Percentiles rank a stretch among this genome's conserved stretches.
These are phyloP conservation scores for Ophiocordyceps unilateralis DNA, from an alignment of 2,329 filamentous ascomycete species.

Conservation along the genomic window DNA sequence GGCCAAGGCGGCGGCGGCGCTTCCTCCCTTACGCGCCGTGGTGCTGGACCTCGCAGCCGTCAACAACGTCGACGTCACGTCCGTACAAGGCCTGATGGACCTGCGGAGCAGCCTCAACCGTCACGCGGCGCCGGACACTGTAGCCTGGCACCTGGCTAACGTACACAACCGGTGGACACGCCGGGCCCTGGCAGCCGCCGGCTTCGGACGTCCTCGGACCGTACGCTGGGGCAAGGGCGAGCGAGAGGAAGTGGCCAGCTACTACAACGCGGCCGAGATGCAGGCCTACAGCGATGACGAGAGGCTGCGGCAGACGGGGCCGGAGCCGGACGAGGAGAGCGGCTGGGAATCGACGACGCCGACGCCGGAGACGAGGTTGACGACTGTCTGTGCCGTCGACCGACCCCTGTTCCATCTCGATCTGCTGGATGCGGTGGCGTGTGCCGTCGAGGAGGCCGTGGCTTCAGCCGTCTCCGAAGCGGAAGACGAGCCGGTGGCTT, in stretches of 20 bases:
- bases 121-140: constrained; percentile 28
- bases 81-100: constrained; percentile 38
- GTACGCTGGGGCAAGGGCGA: too few relatives aligned
- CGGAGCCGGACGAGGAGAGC: neutral
- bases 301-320: constrained; percentile 1
- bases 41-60: constrained; percentile 41
- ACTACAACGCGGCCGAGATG: constrained; percentile 3
- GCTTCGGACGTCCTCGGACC: constrained; percentile 40
- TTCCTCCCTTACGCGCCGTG: constrained; percentile 33
- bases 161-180: constrained; percentile 39
- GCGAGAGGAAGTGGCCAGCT: constrained; percentile 3
- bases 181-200: constrained; percentile 34
- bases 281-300: constrained; percentile 1
- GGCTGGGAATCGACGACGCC: neutral
- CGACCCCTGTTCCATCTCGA: constrained; percentile 31
- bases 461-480: neutral
- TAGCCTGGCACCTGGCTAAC: constrained; percentile 37
- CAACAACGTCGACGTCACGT: constrained; percentile 39
- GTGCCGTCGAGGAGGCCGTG: constrained; percentile 11
- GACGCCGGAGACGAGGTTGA: constrained; percentile 1
- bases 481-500: too few relatives aligned
- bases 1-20: constrained; percentile 11
- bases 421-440: constrained; percentile 22
- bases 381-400: constrained; percentile 21
- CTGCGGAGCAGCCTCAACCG: constrained; percentile 34